Conservation (phyloP, 176 grass and related monocot genomes). For the Carex scoparia region DNA sequence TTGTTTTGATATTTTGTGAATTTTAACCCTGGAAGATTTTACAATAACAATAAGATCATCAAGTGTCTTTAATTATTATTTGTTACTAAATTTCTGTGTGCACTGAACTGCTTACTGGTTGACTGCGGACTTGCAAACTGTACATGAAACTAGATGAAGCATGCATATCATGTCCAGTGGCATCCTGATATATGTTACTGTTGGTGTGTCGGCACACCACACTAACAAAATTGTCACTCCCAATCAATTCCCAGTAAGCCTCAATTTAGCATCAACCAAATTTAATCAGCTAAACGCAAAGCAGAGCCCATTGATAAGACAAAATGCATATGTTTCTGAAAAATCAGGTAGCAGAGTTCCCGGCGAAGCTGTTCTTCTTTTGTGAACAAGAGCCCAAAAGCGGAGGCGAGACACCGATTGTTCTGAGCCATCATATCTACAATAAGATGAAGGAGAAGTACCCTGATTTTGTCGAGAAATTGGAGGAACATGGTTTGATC, state of each 20-base stretch:
- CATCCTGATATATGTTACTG: neutral
- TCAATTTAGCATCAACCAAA: neutral
- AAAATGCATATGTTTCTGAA: neutral
- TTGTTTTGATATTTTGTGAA: neutral
- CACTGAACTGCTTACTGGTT: neutral
- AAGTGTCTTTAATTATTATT: neutral
- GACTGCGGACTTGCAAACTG: neutral
- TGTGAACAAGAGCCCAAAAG: conserved; percentile 72
- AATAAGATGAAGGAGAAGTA: conserved; percentile 62
- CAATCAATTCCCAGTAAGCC: neutral
- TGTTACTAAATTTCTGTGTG: neutral
- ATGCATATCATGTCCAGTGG: neutral
- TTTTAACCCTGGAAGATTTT: neutral
- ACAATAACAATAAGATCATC: neutral
- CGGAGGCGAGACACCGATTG: conserved; percentile 73
- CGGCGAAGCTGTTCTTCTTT: conserved; percentile 84
- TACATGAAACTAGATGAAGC: neutral
- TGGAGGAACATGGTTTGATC: conserved; percentile 64
- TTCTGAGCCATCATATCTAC: conserved; percentile 75
- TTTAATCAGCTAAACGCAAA: neutral
- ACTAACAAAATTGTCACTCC: neutral
- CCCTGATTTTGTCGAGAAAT: conserved; percentile 66
- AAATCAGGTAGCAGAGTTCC: conserved; percentile 73
- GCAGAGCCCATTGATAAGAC: too few relatives aligned
- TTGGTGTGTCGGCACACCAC: neutral